Evolutionary conservation across 129 eudicot species (phyloP), one percentile per base, ranked within the genome.

Genomic region (Helianthus annuus): DNA sequence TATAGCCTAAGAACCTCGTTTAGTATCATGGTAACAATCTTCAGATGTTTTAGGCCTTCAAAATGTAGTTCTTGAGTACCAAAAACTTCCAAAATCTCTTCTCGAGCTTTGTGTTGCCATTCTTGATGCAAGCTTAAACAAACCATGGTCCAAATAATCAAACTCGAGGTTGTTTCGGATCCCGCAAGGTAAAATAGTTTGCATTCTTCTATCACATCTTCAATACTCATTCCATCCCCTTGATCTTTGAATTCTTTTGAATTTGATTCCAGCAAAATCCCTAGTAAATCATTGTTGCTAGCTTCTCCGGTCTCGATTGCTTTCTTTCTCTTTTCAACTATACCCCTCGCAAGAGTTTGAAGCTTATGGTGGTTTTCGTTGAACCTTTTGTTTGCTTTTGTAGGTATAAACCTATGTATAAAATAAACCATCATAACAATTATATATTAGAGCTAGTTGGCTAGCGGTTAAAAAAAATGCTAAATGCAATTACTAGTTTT

Each of bases 121-220:
- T 71, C 53, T 38, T 71, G 66, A 57, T 71, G 56, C 54, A 71
- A 56, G 22, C 75, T 57, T 11, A 71, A 71, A 45, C 75, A 71
- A 42, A 71, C 66, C 75, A 71, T 57, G 11, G 66, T 71, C 66
- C 75, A 57, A 40, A 42, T 22, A 22, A 71, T 71, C 66, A 71
- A 70, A 71, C 10, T 71, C 4, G 75, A 57, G 66, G 75, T 71
- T 56, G 75, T 71, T 12, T 71, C 66, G 5, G 75, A 71, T 71
- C 75, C 75, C 4, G 66, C 75, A 17, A 55, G 13, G 66, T 56
- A 71, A 71, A 71, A 71, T 19, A 71, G 61, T 44, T 71, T 71
- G 62, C 75, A 71, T 71, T 71, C 75, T 71, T 71, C 75, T 42
- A 71, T 71, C 29, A 71, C 66, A 5, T 56, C 75, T 56, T 71